Percentiles rank a stretch among this genome's conserved stretches.
phyloP scores from a whole-genome alignment of 163 green algal species.

The Chlamydomonas reinhardtii region DNA sequence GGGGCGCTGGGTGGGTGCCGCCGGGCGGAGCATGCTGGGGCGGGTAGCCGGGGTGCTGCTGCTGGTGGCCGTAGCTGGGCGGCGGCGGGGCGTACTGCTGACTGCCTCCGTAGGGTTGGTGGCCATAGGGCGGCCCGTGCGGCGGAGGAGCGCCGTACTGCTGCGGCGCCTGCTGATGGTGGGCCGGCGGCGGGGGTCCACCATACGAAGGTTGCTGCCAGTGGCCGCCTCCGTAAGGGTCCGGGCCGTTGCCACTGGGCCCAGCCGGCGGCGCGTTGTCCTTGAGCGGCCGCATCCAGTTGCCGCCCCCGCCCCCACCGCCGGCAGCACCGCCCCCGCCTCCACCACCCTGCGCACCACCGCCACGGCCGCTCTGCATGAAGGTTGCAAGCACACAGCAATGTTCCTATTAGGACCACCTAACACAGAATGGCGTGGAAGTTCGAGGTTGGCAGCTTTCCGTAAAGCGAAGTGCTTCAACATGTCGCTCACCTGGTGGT shows the following conservation, averaged over 20 bases:
- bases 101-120: background rate
- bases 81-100: too few relatives aligned
- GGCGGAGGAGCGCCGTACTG: background rate
- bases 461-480: too few relatives aligned
- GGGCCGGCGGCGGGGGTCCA: too few relatives aligned
- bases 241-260: too few relatives aligned
- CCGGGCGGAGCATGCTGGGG: background rate
- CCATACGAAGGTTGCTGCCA: too few relatives aligned
- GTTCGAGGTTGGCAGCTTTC: too few relatives aligned
- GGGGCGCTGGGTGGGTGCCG: background rate
- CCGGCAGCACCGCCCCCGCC: conserved; percentile 2
- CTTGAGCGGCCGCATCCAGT: conserved; percentile 19
- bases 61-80: background rate
- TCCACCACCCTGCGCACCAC: background rate
- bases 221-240: too few relatives aligned
- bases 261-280: background rate
- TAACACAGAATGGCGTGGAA: too few relatives aligned
- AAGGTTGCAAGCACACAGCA: too few relatives aligned
- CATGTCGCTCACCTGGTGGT: too few relatives aligned
- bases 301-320: conserved; percentile 3
- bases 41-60: background rate
- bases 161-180: background rate
- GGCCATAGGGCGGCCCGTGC: background rate
- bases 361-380: too few relatives aligned
- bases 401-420: too few relatives aligned